phyloP scores from a whole-genome alignment of 306 rosid genomes.

The Gleditsia sinensis region DNA sequence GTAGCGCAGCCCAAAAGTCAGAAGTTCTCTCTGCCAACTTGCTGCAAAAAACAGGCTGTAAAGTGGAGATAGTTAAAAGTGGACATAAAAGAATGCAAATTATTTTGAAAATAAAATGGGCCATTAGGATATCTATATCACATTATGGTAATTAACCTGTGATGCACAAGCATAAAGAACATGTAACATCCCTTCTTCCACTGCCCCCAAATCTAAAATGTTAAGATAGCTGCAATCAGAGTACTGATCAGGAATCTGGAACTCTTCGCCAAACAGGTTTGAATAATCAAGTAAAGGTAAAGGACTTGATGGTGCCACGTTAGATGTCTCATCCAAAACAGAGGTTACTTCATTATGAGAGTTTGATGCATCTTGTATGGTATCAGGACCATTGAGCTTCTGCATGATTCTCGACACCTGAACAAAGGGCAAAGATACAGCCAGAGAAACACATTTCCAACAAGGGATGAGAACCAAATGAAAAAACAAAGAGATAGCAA shows the following conservation, averaged over 20 bases:
- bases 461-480: constrained; percentile 25
- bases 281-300: constrained; percentile 70
- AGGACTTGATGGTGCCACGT: constrained; percentile 51
- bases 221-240: constrained; percentile 79
- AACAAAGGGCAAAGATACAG: constrained; percentile 33
- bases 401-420: constrained; percentile 86
- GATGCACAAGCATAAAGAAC: constrained; percentile 90
- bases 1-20: constrained; percentile 76
- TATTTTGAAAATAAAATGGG: constrained; percentile 8
- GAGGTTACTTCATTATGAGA: constrained; percentile 53
- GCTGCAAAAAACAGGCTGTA: constrained; percentile 86
- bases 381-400: constrained; percentile 67
- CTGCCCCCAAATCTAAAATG: constrained; percentile 76
- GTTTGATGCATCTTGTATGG: constrained; percentile 52
- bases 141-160: constrained; percentile 63
- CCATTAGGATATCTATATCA: constrained; percentile 29
- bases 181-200: constrained; percentile 90
- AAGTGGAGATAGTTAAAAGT: constrained; percentile 44
- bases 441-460: constrained; percentile 27
- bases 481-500: neutral
- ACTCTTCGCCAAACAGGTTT: constrained; percentile 83
- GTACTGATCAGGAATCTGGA: constrained; percentile 67
- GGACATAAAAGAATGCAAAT: constrained; percentile 37
- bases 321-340: constrained; percentile 56
- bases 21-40: constrained; percentile 80